Evolutionary conservation across 345 rosid genomes (phyloP).

Genomic region (Hibiscus tridactylites): DNA sequence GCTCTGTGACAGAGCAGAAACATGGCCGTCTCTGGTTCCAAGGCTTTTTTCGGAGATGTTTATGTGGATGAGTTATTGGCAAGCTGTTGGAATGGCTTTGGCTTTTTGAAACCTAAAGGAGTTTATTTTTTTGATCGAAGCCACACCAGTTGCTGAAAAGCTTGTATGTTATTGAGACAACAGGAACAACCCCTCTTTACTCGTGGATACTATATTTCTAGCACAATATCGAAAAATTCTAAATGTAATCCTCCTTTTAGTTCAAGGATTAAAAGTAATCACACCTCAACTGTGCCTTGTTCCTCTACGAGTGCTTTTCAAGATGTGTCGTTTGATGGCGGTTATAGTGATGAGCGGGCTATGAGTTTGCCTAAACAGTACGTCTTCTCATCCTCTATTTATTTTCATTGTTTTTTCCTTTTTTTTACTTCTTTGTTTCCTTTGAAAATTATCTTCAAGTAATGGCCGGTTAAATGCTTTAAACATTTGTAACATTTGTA

Average conservation of each 20-base stretch:
- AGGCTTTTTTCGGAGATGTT: constrained; percentile 58
- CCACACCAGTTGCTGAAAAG: constrained; percentile 28
- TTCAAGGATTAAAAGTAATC: constrained; percentile 28
- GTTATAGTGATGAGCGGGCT: constrained; percentile 39
- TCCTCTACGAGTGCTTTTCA: constrained; percentile 57
- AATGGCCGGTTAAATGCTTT: background rate
- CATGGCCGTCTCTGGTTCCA: constrained; percentile 73
- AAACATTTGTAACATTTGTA: background rate
- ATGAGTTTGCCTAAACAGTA: constrained; percentile 40
- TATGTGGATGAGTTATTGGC: constrained; percentile 51
- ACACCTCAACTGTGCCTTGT: constrained; percentile 29
- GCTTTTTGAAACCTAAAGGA: constrained; percentile 42
- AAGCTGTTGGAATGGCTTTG: constrained; percentile 48
- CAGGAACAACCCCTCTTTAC: constrained; percentile 27
- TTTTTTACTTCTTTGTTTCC: background rate
- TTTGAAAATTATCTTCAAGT: background rate
- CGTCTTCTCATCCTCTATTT: constrained; percentile 23
- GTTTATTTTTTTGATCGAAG: constrained; percentile 41
- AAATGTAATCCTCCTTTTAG: constrained; percentile 21
- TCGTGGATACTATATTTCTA: constrained; percentile 31
- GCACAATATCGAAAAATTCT: constrained; percentile 24
- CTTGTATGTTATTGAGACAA: constrained; percentile 42
- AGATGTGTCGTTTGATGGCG: constrained; percentile 54
- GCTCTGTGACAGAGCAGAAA: constrained; percentile 16
- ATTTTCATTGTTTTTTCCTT: background rate